Conservation (phyloP, 2,329 filamentous ascomycete species). For the Biscogniauxia mediterranea region DNA sequence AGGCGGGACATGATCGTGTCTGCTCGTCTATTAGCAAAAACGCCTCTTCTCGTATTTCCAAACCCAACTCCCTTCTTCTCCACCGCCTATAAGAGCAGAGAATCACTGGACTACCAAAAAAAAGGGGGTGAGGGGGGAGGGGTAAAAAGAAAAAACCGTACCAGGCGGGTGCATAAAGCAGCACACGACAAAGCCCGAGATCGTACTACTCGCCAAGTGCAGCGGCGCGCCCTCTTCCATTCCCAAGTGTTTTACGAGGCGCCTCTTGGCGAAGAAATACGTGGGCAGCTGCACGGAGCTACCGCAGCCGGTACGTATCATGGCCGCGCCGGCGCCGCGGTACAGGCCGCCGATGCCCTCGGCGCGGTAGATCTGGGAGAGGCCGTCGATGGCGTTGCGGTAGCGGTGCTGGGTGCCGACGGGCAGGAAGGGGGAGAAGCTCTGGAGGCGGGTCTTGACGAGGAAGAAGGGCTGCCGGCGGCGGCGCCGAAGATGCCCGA, state of each 20-base stretch:
- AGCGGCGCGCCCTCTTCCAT: slow-evolving; percentile 89
- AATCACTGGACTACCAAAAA: neutral
- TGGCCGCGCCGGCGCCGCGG: slow-evolving; percentile 85
- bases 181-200: slow-evolving; percentile 93
- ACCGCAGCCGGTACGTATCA: slow-evolving; percentile 94
- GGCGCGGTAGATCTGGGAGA: slow-evolving; percentile 71
- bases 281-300: slow-evolving; percentile 95
- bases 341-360: slow-evolving; percentile 85
- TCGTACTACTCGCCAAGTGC: slow-evolving; percentile 84
- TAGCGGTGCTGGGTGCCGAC: slow-evolving; percentile 98
- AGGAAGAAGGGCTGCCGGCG: slow-evolving; percentile 95
- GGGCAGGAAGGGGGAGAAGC: slow-evolving; percentile 85
- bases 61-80: too few species aligned
- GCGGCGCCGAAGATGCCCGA: slow-evolving; percentile 90
- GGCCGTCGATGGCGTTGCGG: slow-evolving; percentile 78
- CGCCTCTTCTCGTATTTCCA: too few species aligned
- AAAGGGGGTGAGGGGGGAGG: too few species aligned
- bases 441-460: slow-evolving; percentile 94
- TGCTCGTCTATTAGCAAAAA: slow-evolving; percentile 21
- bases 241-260: slow-evolving; percentile 75
- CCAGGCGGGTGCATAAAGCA: slow-evolving; percentile 96
- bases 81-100: too few species aligned
- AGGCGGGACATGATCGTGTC: slow-evolving; percentile 98
- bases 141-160: slow-evolving; percentile 41
- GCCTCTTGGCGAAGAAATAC: slow-evolving; percentile 95